Evolutionary conservation across 805 yeast genomes (phyloP).

Genomic region (Priceomyces medius): DNA sequence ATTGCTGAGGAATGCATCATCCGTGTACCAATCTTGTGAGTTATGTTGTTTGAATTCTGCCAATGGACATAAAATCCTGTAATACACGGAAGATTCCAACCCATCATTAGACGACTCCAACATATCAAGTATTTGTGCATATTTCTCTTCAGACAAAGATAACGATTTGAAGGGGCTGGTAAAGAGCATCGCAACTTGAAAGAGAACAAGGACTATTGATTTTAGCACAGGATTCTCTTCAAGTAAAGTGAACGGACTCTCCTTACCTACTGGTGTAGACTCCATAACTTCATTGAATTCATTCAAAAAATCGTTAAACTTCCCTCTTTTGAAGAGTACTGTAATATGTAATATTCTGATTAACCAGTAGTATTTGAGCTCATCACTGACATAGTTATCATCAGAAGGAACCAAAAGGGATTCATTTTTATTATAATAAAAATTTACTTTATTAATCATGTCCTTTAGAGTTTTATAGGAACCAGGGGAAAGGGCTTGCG

Average conservation of each 20-base stretch:
- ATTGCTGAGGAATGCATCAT: conserved; percentile 7
- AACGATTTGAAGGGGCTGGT: conserved; percentile 30
- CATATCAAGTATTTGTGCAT: conserved; percentile 18
- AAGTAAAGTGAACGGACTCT: conserved; percentile 1
- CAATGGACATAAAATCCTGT: conserved; percentile 18
- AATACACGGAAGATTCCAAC: conserved; percentile 17
- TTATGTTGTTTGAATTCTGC: conserved; percentile 18
- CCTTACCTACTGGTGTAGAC: conserved; percentile 3
- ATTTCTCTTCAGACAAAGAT: conserved; percentile 17
- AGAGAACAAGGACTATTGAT: conserved; percentile 23
- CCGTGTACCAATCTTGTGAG: conserved; percentile 13
- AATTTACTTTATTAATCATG: conserved; percentile 21
- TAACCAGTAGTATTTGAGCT: conserved; percentile 21
- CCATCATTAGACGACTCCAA: conserved; percentile 14
- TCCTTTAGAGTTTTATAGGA: conserved; percentile 15
- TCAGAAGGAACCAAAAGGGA: conserved; percentile 1
- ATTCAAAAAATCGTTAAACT: conserved; percentile 23
- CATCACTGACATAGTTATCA: conserved; percentile 10
- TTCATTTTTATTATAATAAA: conserved; percentile 23
- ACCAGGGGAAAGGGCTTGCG: conserved; percentile 3
- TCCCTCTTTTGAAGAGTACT: conserved; percentile 23
- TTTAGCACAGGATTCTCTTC: conserved; percentile 8
- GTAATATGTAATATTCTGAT: conserved; percentile 22
- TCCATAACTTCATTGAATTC: conserved; percentile 19
- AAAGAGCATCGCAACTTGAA: conserved; percentile 23